Evolutionary conservation across 371 early-diverging fungal genomes (phyloP).

Genomic region (Sporodiniella umbellata): DNA sequence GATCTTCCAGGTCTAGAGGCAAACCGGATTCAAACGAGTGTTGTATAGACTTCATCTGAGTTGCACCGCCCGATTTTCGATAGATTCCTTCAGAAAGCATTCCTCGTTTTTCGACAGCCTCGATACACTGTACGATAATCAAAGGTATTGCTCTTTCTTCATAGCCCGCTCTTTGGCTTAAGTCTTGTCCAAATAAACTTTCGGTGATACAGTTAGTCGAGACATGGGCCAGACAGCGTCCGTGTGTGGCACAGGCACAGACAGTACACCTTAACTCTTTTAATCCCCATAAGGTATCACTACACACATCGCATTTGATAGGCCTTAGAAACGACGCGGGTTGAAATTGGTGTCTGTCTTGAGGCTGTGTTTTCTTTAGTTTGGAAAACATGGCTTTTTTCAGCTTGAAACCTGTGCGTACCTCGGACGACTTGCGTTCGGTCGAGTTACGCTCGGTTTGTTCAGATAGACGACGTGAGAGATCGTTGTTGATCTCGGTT

Average conservation of each 20-base stretch:
- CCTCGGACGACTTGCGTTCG: constrained; percentile 22
- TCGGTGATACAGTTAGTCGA: constrained; percentile 24
- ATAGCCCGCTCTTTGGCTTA: constrained; percentile 18
- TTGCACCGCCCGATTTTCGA: constrained; percentile 87
- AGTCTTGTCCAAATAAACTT: constrained; percentile 32
- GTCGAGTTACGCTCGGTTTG: constrained; percentile 16
- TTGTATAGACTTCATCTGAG: constrained; percentile 73
- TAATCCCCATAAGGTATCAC: constrained; percentile 83
- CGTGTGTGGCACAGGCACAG: constrained; percentile 29
- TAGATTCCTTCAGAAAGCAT: constrained; percentile 91
- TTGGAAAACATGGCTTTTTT: constrained; percentile 52
- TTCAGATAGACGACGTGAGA: constrained; percentile 45
- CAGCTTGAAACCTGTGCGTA: constrained; percentile 35
- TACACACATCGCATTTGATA: constrained; percentile 77
- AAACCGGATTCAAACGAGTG: constrained; percentile 38
- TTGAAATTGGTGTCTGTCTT: constrained; percentile 56
- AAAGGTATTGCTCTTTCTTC: constrained; percentile 57
- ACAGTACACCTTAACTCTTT: constrained; percentile 71
- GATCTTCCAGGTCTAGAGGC: constrained; percentile 50
- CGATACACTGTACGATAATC: constrained; percentile 74
- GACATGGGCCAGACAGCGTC: constrained; percentile 34
- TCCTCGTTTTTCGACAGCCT: constrained; percentile 75
- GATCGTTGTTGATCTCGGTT: constrained; percentile 52
- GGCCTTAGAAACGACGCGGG: constrained; percentile 64
- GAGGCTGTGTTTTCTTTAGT: constrained; percentile 22